A percentile compares a stretch with the other conserved stretches of the same genome.
Evolutionary conservation across 306 rosid genomes (phyloP).

Genomic region (Trifolium pratense): DNA sequence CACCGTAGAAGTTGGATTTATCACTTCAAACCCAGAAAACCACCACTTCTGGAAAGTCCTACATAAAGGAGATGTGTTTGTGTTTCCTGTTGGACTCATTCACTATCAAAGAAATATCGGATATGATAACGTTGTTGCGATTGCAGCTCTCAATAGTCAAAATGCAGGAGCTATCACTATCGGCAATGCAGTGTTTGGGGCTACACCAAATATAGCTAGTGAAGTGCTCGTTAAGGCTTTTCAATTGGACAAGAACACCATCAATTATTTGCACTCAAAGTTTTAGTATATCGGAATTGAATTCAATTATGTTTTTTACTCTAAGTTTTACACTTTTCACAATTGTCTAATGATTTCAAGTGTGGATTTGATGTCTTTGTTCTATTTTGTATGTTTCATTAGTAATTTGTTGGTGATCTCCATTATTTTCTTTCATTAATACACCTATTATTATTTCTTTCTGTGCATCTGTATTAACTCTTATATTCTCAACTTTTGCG

Average conservation of each 20-base stretch:
- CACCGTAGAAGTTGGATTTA: conserved; percentile 47
- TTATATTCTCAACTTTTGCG: too few species aligned
- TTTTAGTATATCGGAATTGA: conserved; percentile 23
- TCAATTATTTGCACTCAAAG: conserved; percentile 38
- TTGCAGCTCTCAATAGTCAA: conserved; percentile 50
- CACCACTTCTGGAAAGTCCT: conserved; percentile 37
- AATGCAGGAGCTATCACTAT: conserved; percentile 48
- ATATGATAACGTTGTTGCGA: conserved; percentile 38
- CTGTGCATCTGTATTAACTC: too few species aligned
- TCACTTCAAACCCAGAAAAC: conserved; percentile 52
- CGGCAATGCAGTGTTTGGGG: conserved; percentile 50
- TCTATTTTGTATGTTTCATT: too few species aligned
- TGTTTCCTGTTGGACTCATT: conserved; percentile 49
- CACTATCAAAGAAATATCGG: conserved; percentile 52
- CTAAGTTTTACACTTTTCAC: neutral
- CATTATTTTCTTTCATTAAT: too few species aligned
- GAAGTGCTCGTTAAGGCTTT: conserved; percentile 43
- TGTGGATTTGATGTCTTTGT: neutral
- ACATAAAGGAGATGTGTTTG: conserved; percentile 50
- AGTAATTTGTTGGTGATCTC: too few species aligned
- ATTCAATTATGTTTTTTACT: neutral
- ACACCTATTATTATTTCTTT: too few species aligned
- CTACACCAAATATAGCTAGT: conserved; percentile 31
- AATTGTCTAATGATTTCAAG: neutral
- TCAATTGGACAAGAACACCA: conserved; percentile 8